Evolutionary conservation across 2,329 filamentous ascomycete genomes (phyloP).

Genomic region (Neonectria coccinea): DNA sequence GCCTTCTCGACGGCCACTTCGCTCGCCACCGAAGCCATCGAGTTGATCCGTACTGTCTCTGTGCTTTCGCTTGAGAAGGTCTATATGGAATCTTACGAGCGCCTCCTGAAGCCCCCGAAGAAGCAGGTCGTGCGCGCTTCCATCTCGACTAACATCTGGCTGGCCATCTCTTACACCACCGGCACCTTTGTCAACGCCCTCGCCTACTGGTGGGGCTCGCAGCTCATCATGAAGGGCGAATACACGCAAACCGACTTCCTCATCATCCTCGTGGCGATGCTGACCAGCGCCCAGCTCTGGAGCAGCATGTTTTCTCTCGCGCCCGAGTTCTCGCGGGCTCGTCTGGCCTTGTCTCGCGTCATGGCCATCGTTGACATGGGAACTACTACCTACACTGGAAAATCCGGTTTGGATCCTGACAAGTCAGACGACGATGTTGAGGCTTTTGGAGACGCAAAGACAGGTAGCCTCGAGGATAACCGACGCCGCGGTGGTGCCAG

Average conservation of each 20-base stretch:
- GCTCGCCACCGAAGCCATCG: conserved; percentile 36
- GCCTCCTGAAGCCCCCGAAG: conserved; percentile 61
- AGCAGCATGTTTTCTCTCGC: conserved; percentile 80
- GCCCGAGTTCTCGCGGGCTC: conserved; percentile 76
- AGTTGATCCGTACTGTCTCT: conserved; percentile 35
- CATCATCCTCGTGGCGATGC: conserved; percentile 76
- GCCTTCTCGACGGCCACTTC: conserved; percentile 63
- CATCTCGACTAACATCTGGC: conserved; percentile 66
- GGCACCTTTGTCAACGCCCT: conserved; percentile 78
- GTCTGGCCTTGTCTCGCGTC: conserved; percentile 69
- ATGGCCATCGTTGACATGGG: conserved; percentile 61
- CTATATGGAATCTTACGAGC: conserved; percentile 64
- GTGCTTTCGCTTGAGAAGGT: conserved; percentile 64
- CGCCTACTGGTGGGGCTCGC: conserved; percentile 84
- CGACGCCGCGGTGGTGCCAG: conserved; percentile 51
- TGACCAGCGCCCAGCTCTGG: conserved; percentile 78
- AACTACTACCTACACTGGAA: conserved; percentile 38
- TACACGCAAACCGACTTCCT: conserved; percentile 76
- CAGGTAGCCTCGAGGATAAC: conserved; percentile 36
- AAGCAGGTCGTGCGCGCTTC: conserved; percentile 65
- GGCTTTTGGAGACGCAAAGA: conserved; percentile 47
- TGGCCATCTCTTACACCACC: conserved; percentile 69
- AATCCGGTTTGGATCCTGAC: conserved; percentile 22
- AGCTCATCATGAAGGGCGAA: conserved; percentile 73
- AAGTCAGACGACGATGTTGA: conserved; percentile 52